Conservation (phyloP, 768 basidiomycete species). For the Suillus bovinus region DNA sequence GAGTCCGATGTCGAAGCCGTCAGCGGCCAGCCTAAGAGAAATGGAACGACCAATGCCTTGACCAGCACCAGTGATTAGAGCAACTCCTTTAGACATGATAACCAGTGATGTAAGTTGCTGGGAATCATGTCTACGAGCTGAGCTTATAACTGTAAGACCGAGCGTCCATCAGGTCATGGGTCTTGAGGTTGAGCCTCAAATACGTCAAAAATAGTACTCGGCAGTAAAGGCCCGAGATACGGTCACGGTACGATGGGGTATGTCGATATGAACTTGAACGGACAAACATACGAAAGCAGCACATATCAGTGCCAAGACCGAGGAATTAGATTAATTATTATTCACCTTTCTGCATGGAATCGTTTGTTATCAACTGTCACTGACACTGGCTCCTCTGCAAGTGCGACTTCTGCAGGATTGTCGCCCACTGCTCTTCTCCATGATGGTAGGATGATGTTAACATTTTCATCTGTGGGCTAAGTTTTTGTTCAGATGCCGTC, state of each 20-base stretch:
- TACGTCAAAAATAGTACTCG: background rate
- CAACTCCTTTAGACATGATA: conserved; percentile 26
- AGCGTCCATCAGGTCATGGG: background rate
- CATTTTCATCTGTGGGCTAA: background rate
- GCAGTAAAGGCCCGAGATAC: background rate
- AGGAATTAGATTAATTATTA: background rate
- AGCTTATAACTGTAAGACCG: background rate
- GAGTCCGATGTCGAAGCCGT: conserved; percentile 33
- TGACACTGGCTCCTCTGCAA: background rate
- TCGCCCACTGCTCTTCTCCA: background rate
- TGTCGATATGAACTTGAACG: no score
- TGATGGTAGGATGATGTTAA: background rate
- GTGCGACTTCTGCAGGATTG: background rate
- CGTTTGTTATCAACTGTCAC: no score
- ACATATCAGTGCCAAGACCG: background rate
- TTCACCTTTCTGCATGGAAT: background rate
- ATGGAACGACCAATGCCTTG: conserved; percentile 31
- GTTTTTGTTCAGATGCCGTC: background rate
- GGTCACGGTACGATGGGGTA: background rate
- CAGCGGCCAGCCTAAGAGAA: conserved; percentile 33
- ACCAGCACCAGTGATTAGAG: conserved; percentile 37
- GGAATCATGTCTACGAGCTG: background rate
- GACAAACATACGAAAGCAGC: background rate
- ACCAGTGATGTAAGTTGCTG: background rate
- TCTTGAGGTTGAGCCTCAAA: no score